Conservation (phyloP, 768 basidiomycete species). For the Dioszegia aurantiaca region DNA sequence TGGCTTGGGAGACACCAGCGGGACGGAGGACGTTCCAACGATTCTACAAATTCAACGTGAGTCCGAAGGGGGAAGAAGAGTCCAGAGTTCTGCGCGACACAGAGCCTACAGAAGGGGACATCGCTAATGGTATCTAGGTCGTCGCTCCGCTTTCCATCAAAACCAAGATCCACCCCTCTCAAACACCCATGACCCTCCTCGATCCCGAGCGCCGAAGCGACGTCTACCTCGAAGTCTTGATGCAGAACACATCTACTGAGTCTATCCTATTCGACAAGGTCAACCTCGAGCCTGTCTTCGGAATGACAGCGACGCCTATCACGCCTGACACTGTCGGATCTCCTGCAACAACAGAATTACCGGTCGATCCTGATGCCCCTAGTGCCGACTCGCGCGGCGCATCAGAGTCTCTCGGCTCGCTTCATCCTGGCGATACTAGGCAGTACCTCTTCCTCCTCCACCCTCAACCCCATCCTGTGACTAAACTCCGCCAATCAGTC, state of each 20-base stretch:
- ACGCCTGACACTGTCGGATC: conserved; percentile 50
- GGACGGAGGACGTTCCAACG: conserved; percentile 64
- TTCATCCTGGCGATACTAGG: conserved; percentile 78
- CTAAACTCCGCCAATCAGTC: conserved; percentile 34
- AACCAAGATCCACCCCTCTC: conserved; percentile 80
- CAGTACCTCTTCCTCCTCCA: conserved; percentile 83
- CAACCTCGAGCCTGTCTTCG: conserved; percentile 49
- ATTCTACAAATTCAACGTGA: conserved; percentile 85
- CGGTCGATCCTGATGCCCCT: conserved; percentile 6
- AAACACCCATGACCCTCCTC: conserved; percentile 69
- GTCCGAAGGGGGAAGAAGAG: conserved; percentile 44
- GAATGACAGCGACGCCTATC: conserved; percentile 60
- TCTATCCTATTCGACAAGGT: conserved; percentile 74
- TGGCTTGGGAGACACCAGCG: conserved; percentile 70
- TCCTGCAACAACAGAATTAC: conserved; percentile 10
- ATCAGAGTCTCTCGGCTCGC: conserved; percentile 67
- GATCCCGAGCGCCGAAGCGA: conserved; percentile 68
- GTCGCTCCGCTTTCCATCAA: conserved; percentile 93
- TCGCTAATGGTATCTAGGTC: conserved; percentile 59
- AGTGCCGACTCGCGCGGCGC: too few species aligned
- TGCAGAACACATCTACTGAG: conserved; percentile 83
- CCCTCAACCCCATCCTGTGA: conserved; percentile 51
- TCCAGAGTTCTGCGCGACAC: too few species aligned
- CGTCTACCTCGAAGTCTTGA: conserved; percentile 85
- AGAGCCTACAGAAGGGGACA: too few species aligned